These are phyloP conservation scores for Colletotrichum sp. DNA, from an alignment of 2,329 filamentous ascomycete species.

Conservation along the genomic window DNA sequence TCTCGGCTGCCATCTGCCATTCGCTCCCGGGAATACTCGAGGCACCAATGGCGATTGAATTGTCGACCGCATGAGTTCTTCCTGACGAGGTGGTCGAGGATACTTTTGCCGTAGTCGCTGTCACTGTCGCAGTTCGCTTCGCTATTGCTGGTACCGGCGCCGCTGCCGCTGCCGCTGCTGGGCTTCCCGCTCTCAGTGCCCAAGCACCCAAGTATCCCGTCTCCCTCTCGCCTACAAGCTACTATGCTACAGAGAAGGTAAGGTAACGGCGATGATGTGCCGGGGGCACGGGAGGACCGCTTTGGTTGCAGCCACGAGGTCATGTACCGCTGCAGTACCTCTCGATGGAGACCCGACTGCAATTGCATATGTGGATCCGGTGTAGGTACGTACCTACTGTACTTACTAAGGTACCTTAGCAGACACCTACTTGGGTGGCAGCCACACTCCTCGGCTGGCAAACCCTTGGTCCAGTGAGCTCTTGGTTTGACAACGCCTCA, in stretches of 20 bases:
- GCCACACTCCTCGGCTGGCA: background rate
- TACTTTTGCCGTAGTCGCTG: background rate
- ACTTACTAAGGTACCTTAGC: background rate
- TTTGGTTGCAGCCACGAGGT: constrained; percentile 18
- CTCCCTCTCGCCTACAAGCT: background rate
- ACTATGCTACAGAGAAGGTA: background rate
- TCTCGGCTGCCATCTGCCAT: background rate
- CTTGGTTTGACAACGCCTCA: background rate
- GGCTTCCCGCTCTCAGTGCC: background rate
- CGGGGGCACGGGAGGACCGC: constrained; percentile 3
- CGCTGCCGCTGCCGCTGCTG: background rate
- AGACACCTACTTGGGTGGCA: background rate
- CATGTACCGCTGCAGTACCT: constrained; percentile 15
- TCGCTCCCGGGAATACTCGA: background rate
- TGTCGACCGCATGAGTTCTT: background rate
- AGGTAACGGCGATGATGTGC: background rate
- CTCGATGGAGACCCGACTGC: background rate
- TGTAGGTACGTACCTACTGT: background rate
- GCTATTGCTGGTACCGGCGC: background rate
- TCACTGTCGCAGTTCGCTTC: background rate
- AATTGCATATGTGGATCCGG: background rate
- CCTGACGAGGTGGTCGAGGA: background rate
- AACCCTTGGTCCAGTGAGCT: background rate
- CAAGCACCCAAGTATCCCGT: background rate
- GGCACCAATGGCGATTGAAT: background rate